phyloP scores from a whole-genome alignment of 1,284 basidiomycete genomes.

The Puccinia triticina region DNA sequence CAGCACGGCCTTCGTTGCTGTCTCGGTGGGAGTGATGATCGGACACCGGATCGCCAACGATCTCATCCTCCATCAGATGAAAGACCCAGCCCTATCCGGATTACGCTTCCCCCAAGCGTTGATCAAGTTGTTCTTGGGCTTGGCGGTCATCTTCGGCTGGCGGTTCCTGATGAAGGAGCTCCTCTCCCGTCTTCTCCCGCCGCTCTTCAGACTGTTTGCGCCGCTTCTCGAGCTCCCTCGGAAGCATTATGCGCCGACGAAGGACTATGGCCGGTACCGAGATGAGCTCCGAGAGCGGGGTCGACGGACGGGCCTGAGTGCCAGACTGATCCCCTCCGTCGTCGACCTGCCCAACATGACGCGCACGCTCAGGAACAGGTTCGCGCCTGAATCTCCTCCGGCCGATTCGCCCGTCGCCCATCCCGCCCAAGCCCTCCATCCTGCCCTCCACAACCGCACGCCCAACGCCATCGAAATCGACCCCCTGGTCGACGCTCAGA shows the following conservation, averaged over 20 bases:
- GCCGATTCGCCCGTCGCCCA: background rate
- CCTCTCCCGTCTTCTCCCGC: conserved; percentile 75
- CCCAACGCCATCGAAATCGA: background rate
- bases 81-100: conserved; percentile 63
- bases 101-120: conserved; percentile 62
- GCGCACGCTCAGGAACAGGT: conserved; percentile 7
- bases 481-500: background rate
- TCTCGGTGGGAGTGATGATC: conserved; percentile 75
- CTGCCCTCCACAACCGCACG: background rate
- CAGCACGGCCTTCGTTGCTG: conserved; percentile 86
- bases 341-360: conserved; percentile 26
- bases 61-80: conserved; percentile 18
- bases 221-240: conserved; percentile 61
- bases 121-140: conserved; percentile 62
- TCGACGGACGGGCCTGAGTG: conserved; percentile 17
- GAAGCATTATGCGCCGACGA: conserved; percentile 55
- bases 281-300: conserved; percentile 3
- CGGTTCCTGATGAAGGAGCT: conserved; percentile 78
- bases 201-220: conserved; percentile 74
- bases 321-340: conserved; percentile 32
- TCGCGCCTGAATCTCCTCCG: background rate
- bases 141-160: conserved; percentile 74
- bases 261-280: conserved; percentile 52
- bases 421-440: background rate
- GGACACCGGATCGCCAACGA: conserved; percentile 65